Percentiles rank a stretch among this genome's conserved stretches.
Conservation (phyloP, 805 yeast genomes). For the Wickerhamiella dianesei region DNA sequence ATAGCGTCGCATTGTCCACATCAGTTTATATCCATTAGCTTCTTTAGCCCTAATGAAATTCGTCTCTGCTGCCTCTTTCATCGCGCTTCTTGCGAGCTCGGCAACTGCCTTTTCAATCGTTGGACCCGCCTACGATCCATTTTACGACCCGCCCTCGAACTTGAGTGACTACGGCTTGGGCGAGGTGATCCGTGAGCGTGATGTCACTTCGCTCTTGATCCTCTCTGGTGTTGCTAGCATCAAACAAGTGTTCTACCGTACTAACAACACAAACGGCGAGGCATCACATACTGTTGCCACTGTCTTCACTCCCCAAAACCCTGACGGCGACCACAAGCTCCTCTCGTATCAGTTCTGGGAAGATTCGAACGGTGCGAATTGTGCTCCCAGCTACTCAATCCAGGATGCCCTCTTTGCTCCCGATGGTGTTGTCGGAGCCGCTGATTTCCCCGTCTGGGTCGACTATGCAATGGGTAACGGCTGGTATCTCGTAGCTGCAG, state of each 20-base stretch:
- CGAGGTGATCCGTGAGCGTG: constrained; percentile 7
- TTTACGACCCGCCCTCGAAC: constrained; percentile 10
- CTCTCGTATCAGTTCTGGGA: constrained; percentile 19
- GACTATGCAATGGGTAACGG: constrained; percentile 11
- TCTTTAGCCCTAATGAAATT: background rate
- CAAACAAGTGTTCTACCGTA: constrained; percentile 13
- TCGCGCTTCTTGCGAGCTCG: background rate
- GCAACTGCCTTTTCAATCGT: background rate
- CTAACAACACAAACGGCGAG: constrained; percentile 7
- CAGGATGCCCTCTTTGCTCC: constrained; percentile 8
- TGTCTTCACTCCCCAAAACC: constrained; percentile 10
- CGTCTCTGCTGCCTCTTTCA: background rate
- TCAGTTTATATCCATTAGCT: too few species aligned
- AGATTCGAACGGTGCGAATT: constrained; percentile 15
- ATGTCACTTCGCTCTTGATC: background rate
- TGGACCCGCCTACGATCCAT: constrained; percentile 10
- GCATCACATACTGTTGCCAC: constrained; percentile 13
- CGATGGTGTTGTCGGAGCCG: constrained; percentile 2
- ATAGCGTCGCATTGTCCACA: too few species aligned
- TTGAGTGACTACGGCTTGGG: constrained; percentile 7
- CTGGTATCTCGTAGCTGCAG: constrained; percentile 16
- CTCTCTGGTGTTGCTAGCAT: constrained; percentile 2
- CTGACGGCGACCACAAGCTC: constrained; percentile 7
- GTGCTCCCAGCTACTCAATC: constrained; percentile 20
- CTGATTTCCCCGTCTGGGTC: constrained; percentile 5